Base-by-base conservation (phyloP, 768 basidiomycete species). In the Suillus decipiens region DNA sequence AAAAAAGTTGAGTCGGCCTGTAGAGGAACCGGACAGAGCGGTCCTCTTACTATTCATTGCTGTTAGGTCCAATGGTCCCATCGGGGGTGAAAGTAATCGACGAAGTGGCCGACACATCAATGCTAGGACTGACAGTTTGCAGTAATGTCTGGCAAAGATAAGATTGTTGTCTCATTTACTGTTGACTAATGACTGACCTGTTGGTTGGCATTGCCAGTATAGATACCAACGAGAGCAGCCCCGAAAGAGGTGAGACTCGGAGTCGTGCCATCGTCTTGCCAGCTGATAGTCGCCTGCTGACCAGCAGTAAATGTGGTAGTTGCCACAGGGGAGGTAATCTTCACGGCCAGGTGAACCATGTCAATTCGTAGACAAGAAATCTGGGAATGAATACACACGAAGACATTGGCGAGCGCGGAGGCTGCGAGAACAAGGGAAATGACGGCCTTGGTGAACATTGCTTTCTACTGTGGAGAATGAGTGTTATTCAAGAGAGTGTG, bases 261-360 rank as follows among this genome's bases (percentile, higher is more conserved):
- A 1, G 76, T 2, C 0, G 31, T 58, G 59, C 80, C 79, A 61
- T 82, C 78, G 51, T 92, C 90, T 64, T 81, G 70, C 91, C 91
- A 93, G 42, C 63, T 71, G 59, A 93, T 70, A 14, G 78, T 81
- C 15, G 79, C 77, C 11, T 64, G 61, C 66, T 85, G 76, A 6
- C 89, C 89, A 61, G 77, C 87, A 17, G 80, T 67, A 68, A 82
- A 84, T 8, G 69, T 75, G 12, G 83, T 80, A 0, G 77, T 43
- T 10, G 77, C 73, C 17, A 82, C 76, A 3, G 91, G 91, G 2
- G 70, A 60, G 15, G 89, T 93, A 15, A 86, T 74, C 90, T 92
- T 62, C 19, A 56, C 59, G 64, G 51, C 62, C 47, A 47, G 34
- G 43, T 60, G 48, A 10, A 22, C 62, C 47, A 14, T 28, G n/a